These are phyloP conservation scores for Saururus chinensis DNA, from an alignment of 164 flowering plant genomes.

Conservation along the genomic window DNA sequence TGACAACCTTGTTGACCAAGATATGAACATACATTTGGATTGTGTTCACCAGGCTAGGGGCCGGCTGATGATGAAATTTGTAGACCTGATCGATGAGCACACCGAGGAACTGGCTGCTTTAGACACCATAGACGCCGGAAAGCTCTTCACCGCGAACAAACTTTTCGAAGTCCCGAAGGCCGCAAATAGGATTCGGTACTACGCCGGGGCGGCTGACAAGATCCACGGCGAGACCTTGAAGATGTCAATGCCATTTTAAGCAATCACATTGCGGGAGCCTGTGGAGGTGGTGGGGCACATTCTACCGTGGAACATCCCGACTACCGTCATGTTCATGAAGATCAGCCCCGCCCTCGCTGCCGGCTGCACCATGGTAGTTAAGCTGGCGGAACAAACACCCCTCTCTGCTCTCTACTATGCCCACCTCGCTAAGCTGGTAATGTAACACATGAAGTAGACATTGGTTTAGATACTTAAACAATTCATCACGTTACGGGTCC, in stretches of 20 bases:
- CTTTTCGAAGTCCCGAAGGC: slow-evolving; percentile 31
- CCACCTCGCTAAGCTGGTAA: slow-evolving; percentile 69
- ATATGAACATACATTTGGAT: no score
- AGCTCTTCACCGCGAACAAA: slow-evolving; percentile 27
- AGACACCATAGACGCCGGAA: slow-evolving; percentile 65
- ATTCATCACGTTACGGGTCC: no score
- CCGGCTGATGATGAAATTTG: slow-evolving; percentile 53
- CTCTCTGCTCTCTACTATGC: slow-evolving; percentile 61
- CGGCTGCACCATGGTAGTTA: no score
- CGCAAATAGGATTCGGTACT: slow-evolving; percentile 39
- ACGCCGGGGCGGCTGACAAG: slow-evolving; percentile 55
- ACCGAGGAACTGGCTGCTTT: slow-evolving; percentile 56
- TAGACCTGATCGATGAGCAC: slow-evolving; percentile 52
- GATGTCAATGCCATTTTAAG: slow-evolving; percentile 38
- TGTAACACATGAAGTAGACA: no score
- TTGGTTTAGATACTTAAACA: no score
- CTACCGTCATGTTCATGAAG: slow-evolving; percentile 24
- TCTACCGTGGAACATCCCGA: slow-evolving; percentile 61
- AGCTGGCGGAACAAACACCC: no score
- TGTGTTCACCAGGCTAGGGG: slow-evolving; percentile 42
- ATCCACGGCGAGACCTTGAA: slow-evolving; percentile 70
- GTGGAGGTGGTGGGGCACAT: slow-evolving; percentile 77
- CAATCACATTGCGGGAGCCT: slow-evolving; percentile 64
- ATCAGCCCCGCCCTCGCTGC: no score
- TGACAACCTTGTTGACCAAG: no score